Conservation (phyloP, 2,329 filamentous ascomycete species). For the Stylonectria norvegica region DNA sequence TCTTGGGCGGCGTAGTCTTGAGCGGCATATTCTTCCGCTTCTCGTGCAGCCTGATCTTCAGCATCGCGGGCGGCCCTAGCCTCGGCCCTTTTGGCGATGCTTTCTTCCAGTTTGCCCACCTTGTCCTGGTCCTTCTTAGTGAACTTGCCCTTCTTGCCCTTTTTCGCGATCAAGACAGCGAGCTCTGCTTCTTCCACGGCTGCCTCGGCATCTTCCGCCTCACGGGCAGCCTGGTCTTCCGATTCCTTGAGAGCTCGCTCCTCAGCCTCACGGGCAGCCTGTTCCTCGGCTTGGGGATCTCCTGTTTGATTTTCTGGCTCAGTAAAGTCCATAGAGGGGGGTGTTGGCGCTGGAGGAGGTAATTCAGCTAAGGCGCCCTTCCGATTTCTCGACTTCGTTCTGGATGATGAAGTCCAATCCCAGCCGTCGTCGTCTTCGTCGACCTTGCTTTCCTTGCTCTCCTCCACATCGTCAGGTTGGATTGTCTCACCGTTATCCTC, state of each 20-base stretch:
- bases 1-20: conserved; percentile 11
- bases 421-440: conserved; percentile 43
- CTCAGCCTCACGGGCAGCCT: conserved; percentile 11
- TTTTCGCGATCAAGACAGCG: conserved; percentile 42
- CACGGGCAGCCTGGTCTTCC: conserved; percentile 18
- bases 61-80: conserved; percentile 28
- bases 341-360: conserved; percentile 47
- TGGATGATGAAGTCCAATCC: conserved; percentile 40
- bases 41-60: conserved; percentile 13
- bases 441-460: conserved; percentile 42
- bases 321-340: conserved; percentile 45
- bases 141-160: conserved; percentile 20
- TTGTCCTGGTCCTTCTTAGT: conserved; percentile 21
- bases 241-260: conserved; percentile 18
- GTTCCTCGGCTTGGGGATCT: conserved; percentile 25
- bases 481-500: conserved; percentile 45
- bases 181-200: conserved; percentile 32
- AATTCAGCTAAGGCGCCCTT: conserved; percentile 39
- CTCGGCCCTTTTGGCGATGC: conserved; percentile 23
- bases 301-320: conserved; percentile 34
- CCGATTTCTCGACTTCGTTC: conserved; percentile 42
- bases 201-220: conserved; percentile 22
- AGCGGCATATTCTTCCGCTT: conserved; percentile 12
- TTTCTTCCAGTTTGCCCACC: conserved; percentile 17
- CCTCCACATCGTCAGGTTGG: conserved; percentile 45